Evolutionary conservation across 192 early-diverging fungal genomes (phyloP).

Genomic region (Powellomyces hirtus): DNA sequence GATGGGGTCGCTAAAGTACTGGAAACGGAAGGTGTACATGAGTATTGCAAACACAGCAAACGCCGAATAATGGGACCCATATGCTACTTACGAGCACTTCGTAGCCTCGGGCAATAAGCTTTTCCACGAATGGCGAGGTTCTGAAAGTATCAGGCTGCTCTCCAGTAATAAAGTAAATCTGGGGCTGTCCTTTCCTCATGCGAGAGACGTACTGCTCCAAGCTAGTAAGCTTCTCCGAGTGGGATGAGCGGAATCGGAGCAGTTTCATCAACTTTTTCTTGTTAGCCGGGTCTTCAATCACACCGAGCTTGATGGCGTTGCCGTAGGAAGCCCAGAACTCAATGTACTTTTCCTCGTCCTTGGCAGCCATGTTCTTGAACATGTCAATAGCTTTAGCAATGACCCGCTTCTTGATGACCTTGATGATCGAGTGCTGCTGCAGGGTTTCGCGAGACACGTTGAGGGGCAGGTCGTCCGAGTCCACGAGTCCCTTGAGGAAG

Average conservation of each 20-base stretch:
- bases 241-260: conserved; percentile 50
- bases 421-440: conserved; percentile 80
- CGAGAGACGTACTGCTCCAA: conserved; percentile 77
- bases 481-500: conserved; percentile 93
- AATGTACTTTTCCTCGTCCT: conserved; percentile 43
- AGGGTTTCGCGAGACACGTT: conserved; percentile 98
- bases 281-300: conserved; percentile 76
- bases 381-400: conserved; percentile 87
- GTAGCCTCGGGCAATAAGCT: conserved; percentile 80
- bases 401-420: conserved; percentile 83
- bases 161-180: conserved; percentile 87
- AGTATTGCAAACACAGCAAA: conserved; percentile 59
- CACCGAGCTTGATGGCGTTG: conserved; percentile 79
- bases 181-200: conserved; percentile 88
- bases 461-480: conserved; percentile 95
- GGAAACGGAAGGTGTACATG: no score
- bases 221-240: conserved; percentile 40
- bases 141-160: conserved; percentile 61
- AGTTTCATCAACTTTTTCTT: conserved; percentile 77
- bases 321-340: conserved; percentile 75
- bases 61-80: no score
- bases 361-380: conserved; percentile 62
- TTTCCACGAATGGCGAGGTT: conserved; percentile 90
- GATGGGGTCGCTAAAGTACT: conserved; percentile 59
- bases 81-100: conserved; percentile 82